Conservation (phyloP, 2,329 filamentous ascomycete species). For the Hymenoscyphus repandus region DNA sequence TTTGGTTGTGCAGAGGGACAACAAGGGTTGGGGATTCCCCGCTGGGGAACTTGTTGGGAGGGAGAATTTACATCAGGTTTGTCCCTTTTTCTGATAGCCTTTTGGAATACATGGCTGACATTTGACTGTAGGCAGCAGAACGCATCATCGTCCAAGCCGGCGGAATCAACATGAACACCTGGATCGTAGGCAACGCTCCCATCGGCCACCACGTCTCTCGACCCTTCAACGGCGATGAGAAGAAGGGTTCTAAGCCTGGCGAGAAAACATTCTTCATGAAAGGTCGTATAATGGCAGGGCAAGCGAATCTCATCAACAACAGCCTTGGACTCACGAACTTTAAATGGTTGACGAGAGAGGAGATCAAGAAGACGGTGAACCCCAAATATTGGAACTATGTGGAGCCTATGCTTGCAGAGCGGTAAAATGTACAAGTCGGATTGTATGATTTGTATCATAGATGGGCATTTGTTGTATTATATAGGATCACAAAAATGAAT, state of each 20-base stretch:
- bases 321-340: constrained; percentile 72
- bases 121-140: constrained; percentile 66
- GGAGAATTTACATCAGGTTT: constrained; percentile 79
- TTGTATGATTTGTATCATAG: not conserved
- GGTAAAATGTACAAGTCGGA: constrained; percentile 43
- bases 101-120: not conserved
- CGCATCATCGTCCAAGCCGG: constrained; percentile 71
- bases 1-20: constrained; percentile 69
- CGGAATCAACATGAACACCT: constrained; percentile 97
- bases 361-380: constrained; percentile 65
- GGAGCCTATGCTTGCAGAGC: constrained; percentile 76
- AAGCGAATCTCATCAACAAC: constrained; percentile 73
- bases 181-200: constrained; percentile 88
- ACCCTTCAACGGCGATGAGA: constrained; percentile 35
- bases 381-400: constrained; percentile 68
- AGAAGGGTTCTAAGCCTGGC: constrained; percentile 37
- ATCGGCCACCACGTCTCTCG: constrained; percentile 70
- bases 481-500: not conserved
- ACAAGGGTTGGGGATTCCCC: constrained; percentile 78
- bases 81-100: constrained; percentile 30
- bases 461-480: not conserved
- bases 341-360: constrained; percentile 87
- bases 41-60: constrained; percentile 60
- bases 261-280: constrained; percentile 89
- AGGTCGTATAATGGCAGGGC: constrained; percentile 93